phyloP scores from a whole-genome alignment of 345 rosid species.

The Eucalyptus decipiens region DNA sequence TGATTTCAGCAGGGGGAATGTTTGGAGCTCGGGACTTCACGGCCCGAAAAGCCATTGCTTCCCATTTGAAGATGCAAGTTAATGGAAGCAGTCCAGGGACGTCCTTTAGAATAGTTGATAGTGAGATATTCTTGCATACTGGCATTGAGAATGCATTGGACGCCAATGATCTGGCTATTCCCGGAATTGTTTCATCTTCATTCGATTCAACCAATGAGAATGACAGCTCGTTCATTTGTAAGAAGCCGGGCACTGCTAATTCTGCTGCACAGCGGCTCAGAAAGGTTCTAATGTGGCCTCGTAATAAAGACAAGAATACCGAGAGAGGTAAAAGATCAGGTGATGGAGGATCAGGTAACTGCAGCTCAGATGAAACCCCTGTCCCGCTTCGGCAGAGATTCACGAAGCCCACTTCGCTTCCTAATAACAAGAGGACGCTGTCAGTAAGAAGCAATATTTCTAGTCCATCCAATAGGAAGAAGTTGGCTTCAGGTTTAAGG shows the following conservation, averaged over 20 bases:
- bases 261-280: constrained; percentile 50
- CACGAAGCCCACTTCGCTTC: constrained; percentile 20
- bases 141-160: constrained; percentile 41
- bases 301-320: not conserved
- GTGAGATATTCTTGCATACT: constrained; percentile 63
- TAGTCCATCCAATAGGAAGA: constrained; percentile 75
- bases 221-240: constrained; percentile 14
- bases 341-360: constrained; percentile 7
- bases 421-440: constrained; percentile 51
- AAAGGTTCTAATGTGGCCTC: constrained; percentile 58
- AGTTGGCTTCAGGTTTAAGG: constrained; percentile 43
- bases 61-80: constrained; percentile 68
- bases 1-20: constrained; percentile 84
- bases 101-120: constrained; percentile 59
- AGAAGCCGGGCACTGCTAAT: constrained; percentile 18
- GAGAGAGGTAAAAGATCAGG: constrained; percentile 21
- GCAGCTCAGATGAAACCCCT: constrained; percentile 24
- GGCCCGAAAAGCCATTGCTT: constrained; percentile 63
- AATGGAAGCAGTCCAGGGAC: constrained; percentile 78
- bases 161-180: constrained; percentile 19
- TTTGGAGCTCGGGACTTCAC: constrained; percentile 51
- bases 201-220: constrained; percentile 27
- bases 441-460: constrained; percentile 74
- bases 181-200: constrained; percentile 36
- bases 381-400: constrained; percentile 65